phyloP scores from a whole-genome alignment of 441 rosid species.

The Erysimum cheiri region DNA sequence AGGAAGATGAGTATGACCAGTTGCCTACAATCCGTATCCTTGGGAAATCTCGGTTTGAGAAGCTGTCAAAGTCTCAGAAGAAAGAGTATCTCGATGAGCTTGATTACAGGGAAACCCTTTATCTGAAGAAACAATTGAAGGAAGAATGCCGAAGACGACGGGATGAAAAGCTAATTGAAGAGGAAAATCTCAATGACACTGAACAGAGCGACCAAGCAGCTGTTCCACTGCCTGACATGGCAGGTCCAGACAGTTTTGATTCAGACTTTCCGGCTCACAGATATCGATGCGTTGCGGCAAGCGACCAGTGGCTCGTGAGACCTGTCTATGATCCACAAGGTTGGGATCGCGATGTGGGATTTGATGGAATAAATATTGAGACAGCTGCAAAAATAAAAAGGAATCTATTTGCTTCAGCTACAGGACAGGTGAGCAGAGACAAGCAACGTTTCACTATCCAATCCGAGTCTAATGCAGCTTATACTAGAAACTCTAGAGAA shows the following conservation, averaged over 20 bases:
- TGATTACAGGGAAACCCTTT: slow-evolving; percentile 84
- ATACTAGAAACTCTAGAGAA: slow-evolving; percentile 52
- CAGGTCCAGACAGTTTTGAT: slow-evolving; percentile 82
- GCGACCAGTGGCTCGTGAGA: slow-evolving; percentile 72
- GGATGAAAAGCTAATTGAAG: slow-evolving; percentile 52
- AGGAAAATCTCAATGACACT: slow-evolving; percentile 44
- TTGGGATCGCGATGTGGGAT: slow-evolving; percentile 96
- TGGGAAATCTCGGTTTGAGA: slow-evolving; percentile 77
- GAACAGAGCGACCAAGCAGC: slow-evolving; percentile 56
- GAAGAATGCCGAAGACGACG: slow-evolving; percentile 62
- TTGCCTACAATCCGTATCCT: slow-evolving; percentile 83
- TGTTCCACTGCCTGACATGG: slow-evolving; percentile 74
- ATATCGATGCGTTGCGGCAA: slow-evolving; percentile 63
- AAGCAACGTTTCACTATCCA: slow-evolving; percentile 79
- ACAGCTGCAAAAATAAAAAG: slow-evolving; percentile 59
- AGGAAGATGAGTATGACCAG: slow-evolving; percentile 85
- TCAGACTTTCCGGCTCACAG: slow-evolving; percentile 69
- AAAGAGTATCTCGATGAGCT: slow-evolving; percentile 86
- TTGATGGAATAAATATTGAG: slow-evolving; percentile 87
- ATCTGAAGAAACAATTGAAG: slow-evolving; percentile 80
- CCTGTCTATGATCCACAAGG: slow-evolving; percentile 95
- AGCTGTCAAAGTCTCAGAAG: slow-evolving; percentile 73
- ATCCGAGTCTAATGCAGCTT: slow-evolving; percentile 75
- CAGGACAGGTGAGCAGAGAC: slow-evolving; percentile 83
- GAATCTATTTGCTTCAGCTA: slow-evolving; percentile 61